phyloP scores from a whole-genome alignment of 1,284 basidiomycete species.

The Erythrobasidium hasegawianum region DNA sequence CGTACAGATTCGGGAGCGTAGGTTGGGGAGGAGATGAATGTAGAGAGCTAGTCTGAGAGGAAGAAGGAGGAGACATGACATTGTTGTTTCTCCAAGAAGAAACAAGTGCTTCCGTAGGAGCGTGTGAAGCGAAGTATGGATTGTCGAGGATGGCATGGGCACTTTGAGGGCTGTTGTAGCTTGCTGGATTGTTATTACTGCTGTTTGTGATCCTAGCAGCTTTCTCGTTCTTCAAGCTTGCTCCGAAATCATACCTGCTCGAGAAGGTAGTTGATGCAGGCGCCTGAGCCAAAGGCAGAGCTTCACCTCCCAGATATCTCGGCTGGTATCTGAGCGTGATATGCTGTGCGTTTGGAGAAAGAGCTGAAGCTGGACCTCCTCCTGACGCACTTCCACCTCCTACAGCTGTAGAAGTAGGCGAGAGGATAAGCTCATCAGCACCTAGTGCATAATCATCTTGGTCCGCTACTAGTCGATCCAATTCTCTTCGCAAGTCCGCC shows the following conservation, averaged over 20 bases:
- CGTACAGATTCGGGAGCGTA: constrained; percentile 11
- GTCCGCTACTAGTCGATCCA: constrained; percentile 53
- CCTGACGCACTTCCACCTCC: constrained; percentile 32
- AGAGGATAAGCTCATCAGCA: constrained; percentile 25
- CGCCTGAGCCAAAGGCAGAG: constrained; percentile 38
- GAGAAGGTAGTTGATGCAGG: constrained; percentile 46
- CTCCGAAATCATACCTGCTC: constrained; percentile 56
- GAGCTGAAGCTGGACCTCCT: not conserved
- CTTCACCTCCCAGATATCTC: constrained; percentile 33
- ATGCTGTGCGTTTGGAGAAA: constrained; percentile 28
- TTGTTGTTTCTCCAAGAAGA: constrained; percentile 11
- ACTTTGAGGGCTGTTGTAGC: not conserved
- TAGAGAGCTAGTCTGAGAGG: constrained; percentile 1
- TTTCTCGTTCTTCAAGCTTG: constrained; percentile 52
- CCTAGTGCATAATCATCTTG: constrained; percentile 48
- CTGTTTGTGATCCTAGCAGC: not conserved
- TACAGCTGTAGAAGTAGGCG: constrained; percentile 9
- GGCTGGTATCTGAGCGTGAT: constrained; percentile 29
- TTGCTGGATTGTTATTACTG: not conserved
- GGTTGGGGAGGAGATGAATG: constrained; percentile 11
- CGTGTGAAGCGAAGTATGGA: constrained; percentile 33
- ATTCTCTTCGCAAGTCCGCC: constrained; percentile 53
- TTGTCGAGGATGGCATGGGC: constrained; percentile 20
- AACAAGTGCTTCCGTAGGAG: constrained; percentile 27
- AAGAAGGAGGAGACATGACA: not conserved